phyloP scores from a whole-genome alignment of 2,329 filamentous ascomycete species.

The Nothophoma quercina region DNA sequence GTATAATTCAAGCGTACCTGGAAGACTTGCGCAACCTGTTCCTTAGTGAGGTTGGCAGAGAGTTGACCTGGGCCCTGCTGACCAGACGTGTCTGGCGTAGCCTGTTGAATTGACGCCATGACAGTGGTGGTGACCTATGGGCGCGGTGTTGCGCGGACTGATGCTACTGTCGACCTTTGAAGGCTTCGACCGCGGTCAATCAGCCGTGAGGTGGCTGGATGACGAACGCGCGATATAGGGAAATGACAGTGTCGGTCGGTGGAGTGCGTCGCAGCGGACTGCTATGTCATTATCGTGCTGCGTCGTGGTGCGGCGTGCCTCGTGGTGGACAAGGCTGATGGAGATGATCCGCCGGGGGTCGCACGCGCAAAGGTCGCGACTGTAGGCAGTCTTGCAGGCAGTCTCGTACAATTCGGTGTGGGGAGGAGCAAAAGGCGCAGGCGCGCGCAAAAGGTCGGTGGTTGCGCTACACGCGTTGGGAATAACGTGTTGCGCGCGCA shows the following conservation, averaged over 20 bases:
- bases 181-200: slow-evolving; percentile 29
- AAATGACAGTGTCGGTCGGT: slow-evolving; percentile 34
- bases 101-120: slow-evolving; percentile 86
- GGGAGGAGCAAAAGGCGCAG: slow-evolving; percentile 30
- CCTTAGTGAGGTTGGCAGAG: slow-evolving; percentile 73
- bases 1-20: slow-evolving; percentile 57
- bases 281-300: slow-evolving; percentile 48
- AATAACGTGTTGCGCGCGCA: slow-evolving; percentile 46
- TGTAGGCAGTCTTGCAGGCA: slow-evolving; percentile 23
- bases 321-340: slow-evolving; percentile 44
- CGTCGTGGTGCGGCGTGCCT: slow-evolving; percentile 36
- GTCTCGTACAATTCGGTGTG: slow-evolving; percentile 40
- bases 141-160: slow-evolving; percentile 26
- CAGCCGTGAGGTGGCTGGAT: slow-evolving; percentile 17
- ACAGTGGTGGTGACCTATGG: slow-evolving; percentile 24
- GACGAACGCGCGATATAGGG: slow-evolving; percentile 31
- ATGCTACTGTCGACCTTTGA: slow-evolving; percentile 16
- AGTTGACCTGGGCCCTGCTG: slow-evolving; percentile 63
- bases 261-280: slow-evolving; percentile 32
- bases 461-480: slow-evolving; percentile 43
- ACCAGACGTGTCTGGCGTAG: slow-evolving; percentile 71
- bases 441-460: slow-evolving; percentile 35
- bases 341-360: slow-evolving; percentile 37
- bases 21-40: slow-evolving; percentile 79
- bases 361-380: slow-evolving; percentile 44